Evolutionary conservation across 116 monocot species (phyloP), one percentile per base, ranked within the genome.

Genomic region (Papilionanthe hybrid): DNA sequence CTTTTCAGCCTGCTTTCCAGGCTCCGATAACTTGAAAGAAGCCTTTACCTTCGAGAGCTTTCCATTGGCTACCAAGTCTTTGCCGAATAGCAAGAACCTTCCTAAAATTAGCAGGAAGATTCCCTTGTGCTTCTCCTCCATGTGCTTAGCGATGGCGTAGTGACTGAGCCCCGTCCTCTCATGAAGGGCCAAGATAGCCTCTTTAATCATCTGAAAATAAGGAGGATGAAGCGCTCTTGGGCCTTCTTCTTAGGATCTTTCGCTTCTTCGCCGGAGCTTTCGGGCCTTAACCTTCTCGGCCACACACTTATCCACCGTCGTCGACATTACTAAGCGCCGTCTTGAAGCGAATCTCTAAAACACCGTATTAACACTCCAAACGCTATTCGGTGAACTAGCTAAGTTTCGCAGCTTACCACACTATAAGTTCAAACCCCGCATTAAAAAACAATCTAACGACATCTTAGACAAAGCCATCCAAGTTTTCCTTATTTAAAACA

Each of bases 191-290:
- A 72, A 23, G 53, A 93, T 87, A 15, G 93, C 93, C 41, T 91
- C 93, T 80, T 89, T 85, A 77, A 93, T 87, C 93, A 93, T 93
- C 93, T 93, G 79, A 49, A 84, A 86, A 58, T 89, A 89, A 28
- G 89, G 89, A 5, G 89, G 89, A 48, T 89, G 89, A 42, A n/a
- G 37, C 37, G 37, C 37, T 37, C 37, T 37, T 37, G 37, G 37
- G 0, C 37, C 37, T 37, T 37, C 37, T 37, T 4, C 37, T 71
- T 56, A 5, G 76, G 17, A 2, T 17, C 30, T 25, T 72, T 83
- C 0, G 25, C 15, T 53, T 53, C 18, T 53, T 53, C 53, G 17
- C 53, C 15, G 13, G 0, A 53, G 4, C 18, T 17, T 53, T 53
- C 13, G 4, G 15, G 18, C 53, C 17, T 53, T 53, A 4, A 1